A percentile compares a stretch with the other conserved stretches of the same genome.
These are phyloP conservation scores for Penicillium expansum DNA, from an alignment of 2,329 filamentous ascomycete species.

Conservation along the genomic window DNA sequence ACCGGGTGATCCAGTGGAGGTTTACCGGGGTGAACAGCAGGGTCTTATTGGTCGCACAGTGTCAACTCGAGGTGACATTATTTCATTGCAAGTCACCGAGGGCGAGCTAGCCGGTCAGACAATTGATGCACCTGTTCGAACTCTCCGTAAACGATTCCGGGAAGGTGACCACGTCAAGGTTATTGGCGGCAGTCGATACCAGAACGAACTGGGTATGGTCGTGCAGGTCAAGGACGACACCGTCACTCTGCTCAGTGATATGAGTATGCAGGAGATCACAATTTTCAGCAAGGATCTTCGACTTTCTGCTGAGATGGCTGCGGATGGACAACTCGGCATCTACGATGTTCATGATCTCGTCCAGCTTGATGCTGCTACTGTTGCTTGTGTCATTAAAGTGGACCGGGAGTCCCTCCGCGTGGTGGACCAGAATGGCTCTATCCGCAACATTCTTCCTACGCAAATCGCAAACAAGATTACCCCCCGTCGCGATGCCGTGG, in stretches of 20 bases:
- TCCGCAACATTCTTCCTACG: constrained; percentile 79
- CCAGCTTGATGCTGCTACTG: constrained; percentile 86
- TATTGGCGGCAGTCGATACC: constrained; percentile 89
- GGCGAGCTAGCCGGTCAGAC: constrained; percentile 77
- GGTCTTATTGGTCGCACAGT: constrained; percentile 83
- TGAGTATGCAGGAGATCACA: constrained; percentile 88
- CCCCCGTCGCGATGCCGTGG: constrained; percentile 77
- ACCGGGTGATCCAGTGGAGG: constrained; percentile 92
- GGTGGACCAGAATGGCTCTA: constrained; percentile 83
- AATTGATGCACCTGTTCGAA: constrained; percentile 90
- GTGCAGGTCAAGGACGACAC: constrained; percentile 89
- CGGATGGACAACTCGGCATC: constrained; percentile 76
- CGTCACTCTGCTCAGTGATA: constrained; percentile 89
- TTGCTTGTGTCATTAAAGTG: constrained; percentile 90
- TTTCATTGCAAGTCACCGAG: constrained; percentile 80
- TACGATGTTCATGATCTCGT: constrained; percentile 92
- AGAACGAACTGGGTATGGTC: constrained; percentile 95
- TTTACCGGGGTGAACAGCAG: constrained; percentile 92
- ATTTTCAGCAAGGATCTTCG: constrained; percentile 97
- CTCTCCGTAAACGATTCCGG: constrained; percentile 86
- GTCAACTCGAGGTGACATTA: constrained; percentile 86
- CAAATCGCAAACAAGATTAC: constrained; percentile 89
- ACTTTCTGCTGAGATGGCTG: constrained; percentile 87
- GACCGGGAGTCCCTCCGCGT: constrained; percentile 89
- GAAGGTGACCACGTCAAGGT: constrained; percentile 98